Evolutionary conservation across 2,329 filamentous ascomycete species (phyloP).

Genomic region (Aspergillus candidus): DNA sequence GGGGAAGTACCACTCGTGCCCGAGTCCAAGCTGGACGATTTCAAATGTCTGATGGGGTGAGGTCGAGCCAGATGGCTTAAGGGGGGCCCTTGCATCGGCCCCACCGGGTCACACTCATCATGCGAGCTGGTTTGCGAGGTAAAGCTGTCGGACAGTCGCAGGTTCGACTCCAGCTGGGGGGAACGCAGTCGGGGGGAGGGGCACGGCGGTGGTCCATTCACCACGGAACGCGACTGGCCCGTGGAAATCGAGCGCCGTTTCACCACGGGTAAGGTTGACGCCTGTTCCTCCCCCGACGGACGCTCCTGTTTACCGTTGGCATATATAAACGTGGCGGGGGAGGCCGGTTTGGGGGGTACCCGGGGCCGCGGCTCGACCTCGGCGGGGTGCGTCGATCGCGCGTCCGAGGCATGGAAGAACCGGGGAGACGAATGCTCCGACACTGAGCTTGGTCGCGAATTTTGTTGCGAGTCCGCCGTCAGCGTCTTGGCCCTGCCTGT

Average conservation of each 20-base stretch:
- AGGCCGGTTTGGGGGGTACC: constrained; percentile 19
- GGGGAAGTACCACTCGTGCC: constrained; percentile 11
- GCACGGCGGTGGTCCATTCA: constrained; percentile 17
- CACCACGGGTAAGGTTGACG: constrained; percentile 11
- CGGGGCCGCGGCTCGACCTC: constrained; percentile 27
- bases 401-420: constrained; percentile 91
- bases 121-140: constrained; percentile 14
- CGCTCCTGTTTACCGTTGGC: constrained; percentile 33
- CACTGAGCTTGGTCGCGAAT: constrained; percentile 29
- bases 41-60: constrained; percentile 21
- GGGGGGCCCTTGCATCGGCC: constrained; percentile 17
- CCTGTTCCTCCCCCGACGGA: constrained; percentile 17
- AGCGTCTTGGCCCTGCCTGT: constrained; percentile 33
- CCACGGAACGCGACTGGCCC: constrained; percentile 23
- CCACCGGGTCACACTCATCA: constrained; percentile 16
- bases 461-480: constrained; percentile 29
- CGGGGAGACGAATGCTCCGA: constrained; percentile 48
- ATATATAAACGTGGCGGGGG: constrained; percentile 31
- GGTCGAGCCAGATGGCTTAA: constrained; percentile 14
- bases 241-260: constrained; percentile 23
- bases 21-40: constrained; percentile 32
- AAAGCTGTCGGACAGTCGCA: constrained; percentile 20
- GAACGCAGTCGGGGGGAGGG: constrained; percentile 29
- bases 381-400: constrained; percentile 45
- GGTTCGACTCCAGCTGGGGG: constrained; percentile 22